Evolutionary conservation across 1,284 basidiomycete genomes (phyloP).

Genomic region (Leccinum subspadiceum): DNA sequence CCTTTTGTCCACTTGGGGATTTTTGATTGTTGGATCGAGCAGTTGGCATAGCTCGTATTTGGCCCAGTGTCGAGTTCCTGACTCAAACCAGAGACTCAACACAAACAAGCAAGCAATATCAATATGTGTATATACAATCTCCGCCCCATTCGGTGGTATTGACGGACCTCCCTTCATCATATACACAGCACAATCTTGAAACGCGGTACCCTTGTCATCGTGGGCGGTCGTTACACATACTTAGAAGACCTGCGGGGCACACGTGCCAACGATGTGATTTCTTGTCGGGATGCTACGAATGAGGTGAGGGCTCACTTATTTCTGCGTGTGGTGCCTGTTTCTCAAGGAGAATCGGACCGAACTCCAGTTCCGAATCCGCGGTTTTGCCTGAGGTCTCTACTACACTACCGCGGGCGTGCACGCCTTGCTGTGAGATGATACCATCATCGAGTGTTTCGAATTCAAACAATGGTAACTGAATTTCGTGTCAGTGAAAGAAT

Average conservation of each 20-base stretch:
- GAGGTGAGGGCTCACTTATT: slow-evolving; percentile 30
- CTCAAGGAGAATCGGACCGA: neutral
- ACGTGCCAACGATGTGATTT: slow-evolving; percentile 37
- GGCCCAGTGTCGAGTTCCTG: slow-evolving; percentile 12
- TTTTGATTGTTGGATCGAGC: slow-evolving; percentile 21
- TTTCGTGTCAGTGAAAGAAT: neutral
- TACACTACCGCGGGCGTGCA: neutral
- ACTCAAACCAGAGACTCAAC: neutral
- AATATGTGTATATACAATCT: neutral
- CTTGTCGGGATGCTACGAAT: slow-evolving; percentile 30
- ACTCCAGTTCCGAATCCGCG: neutral
- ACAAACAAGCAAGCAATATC: slow-evolving; percentile 6
- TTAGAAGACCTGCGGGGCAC: slow-evolving; percentile 41
- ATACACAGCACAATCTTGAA: slow-evolving; percentile 37
- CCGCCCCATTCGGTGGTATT: neutral
- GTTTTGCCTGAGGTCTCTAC: neutral
- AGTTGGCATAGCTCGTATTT: neutral
- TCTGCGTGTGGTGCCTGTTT: neutral
- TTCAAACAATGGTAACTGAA: neutral
- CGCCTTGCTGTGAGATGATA: neutral
- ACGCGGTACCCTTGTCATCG: slow-evolving; percentile 34
- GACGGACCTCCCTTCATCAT: neutral
- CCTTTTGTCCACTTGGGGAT: slow-evolving; percentile 12
- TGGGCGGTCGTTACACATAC: slow-evolving; percentile 34
- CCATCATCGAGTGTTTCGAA: neutral